Percentiles rank a stretch among this genome's conserved stretches.
These are phyloP conservation scores for Chytriomyces sp. DNA, from an alignment of 192 early-diverging fungal species.

Conservation along the genomic window DNA sequence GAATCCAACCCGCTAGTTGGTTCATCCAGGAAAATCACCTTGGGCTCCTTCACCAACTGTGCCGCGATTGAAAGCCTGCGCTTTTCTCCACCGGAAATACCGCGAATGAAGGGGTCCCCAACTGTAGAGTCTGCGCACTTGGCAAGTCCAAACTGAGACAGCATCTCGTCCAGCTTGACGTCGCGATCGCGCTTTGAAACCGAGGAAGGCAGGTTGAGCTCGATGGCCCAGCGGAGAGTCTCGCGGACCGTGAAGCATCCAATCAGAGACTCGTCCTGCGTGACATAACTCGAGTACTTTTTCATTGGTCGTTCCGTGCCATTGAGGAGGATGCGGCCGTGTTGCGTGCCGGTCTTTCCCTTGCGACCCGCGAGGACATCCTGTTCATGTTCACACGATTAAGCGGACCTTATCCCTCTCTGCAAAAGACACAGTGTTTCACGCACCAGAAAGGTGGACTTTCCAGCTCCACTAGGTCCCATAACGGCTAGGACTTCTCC, in stretches of 20 bases:
- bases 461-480: slow-evolving; percentile 51
- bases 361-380: slow-evolving; percentile 11
- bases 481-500: slow-evolving; percentile 62
- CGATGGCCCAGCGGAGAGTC: slow-evolving; percentile 14
- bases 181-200: slow-evolving; percentile 40
- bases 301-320: slow-evolving; percentile 34
- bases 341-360: slow-evolving; percentile 7
- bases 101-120: slow-evolving; percentile 66
- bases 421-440: not conserved
- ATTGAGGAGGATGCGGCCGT: slow-evolving; percentile 28
- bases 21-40: slow-evolving; percentile 60
- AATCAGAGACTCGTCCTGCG: slow-evolving; percentile 41
- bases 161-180: slow-evolving; percentile 58
- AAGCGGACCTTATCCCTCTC: not conserved
- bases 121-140: slow-evolving; percentile 57
- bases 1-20: slow-evolving; percentile 70
- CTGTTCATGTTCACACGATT: not conserved
- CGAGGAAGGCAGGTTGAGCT: slow-evolving; percentile 22
- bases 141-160: slow-evolving; percentile 60
- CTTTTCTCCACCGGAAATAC: slow-evolving; percentile 81
- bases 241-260: slow-evolving; percentile 68
- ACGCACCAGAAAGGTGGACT: slow-evolving; percentile 34
- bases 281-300: slow-evolving; percentile 29
- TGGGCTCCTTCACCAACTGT: slow-evolving; percentile 63
- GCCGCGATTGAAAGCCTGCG: slow-evolving; percentile 78